Conservation (phyloP, 2,329 filamentous ascomycete genomes). For the Exophiala aquamarina region DNA sequence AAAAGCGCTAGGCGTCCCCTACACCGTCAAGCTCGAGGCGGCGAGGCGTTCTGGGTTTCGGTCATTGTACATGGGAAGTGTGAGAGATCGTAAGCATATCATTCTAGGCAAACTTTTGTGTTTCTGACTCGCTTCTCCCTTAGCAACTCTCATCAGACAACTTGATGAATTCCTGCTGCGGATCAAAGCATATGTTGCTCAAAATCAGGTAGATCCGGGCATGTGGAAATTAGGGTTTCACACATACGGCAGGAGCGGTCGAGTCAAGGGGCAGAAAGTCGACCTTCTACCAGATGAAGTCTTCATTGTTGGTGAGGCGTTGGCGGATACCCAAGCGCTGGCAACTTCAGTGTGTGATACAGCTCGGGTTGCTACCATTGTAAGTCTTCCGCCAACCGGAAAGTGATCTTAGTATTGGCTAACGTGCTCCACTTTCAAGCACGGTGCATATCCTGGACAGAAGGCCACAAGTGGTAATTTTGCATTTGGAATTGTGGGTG, state of each 20-base stretch:
- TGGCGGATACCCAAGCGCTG: slow-evolving; percentile 46
- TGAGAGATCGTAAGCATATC: too few relatives aligned
- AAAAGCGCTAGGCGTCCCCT: slow-evolving; percentile 31
- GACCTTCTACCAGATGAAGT: slow-evolving; percentile 26
- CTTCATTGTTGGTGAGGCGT: slow-evolving; percentile 48
- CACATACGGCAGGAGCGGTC: slow-evolving; percentile 43
- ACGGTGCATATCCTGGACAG: slow-evolving; percentile 51
- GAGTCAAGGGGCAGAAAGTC: slow-evolving; percentile 27
- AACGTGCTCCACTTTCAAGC: slow-evolving; percentile 32
- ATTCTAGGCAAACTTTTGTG: too few relatives aligned
- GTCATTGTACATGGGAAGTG: too few relatives aligned
- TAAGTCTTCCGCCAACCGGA: too few relatives aligned
- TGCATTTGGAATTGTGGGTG: slow-evolving; percentile 34
- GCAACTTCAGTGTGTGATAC: slow-evolving; percentile 45
- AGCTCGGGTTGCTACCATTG: slow-evolving; percentile 36
- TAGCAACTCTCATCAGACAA: slow-evolving; percentile 44
- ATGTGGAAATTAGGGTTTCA: slow-evolving; percentile 47
- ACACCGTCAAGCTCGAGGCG: not conserved
- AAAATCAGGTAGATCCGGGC: slow-evolving; percentile 17
- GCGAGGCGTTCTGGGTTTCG: too few relatives aligned
- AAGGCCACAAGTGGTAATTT: slow-evolving; percentile 55
- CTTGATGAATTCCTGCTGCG: slow-evolving; percentile 37
- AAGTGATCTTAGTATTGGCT: slow-evolving; percentile 32
- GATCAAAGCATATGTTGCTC: slow-evolving; percentile 32
- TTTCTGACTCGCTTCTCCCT: too few relatives aligned